phyloP scores from a whole-genome alignment of 805 yeast species.

The Suhomyces pyralidae region DNA sequence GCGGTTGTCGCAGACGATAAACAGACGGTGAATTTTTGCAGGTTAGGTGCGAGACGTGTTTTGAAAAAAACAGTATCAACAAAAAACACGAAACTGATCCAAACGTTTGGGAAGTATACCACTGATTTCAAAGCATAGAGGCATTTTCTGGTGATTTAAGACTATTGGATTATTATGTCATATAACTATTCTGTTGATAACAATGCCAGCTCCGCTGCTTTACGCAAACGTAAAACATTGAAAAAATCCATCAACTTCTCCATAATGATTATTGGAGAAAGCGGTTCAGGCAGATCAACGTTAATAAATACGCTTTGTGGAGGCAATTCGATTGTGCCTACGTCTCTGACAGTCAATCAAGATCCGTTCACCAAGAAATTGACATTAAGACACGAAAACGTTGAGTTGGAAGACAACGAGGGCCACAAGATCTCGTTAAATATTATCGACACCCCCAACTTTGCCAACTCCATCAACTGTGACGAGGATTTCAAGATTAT shows the following conservation, averaged over 20 bases:
- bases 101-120: neutral
- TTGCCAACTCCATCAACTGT: slow-evolving; percentile 73
- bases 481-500: slow-evolving; percentile 62
- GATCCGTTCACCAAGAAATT: slow-evolving; percentile 49
- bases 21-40: neutral
- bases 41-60: slow-evolving; percentile 5
- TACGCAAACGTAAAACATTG: slow-evolving; percentile 68
- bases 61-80: slow-evolving; percentile 5
- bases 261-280: slow-evolving; percentile 80
- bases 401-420: slow-evolving; percentile 82
- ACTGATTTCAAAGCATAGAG: neutral
- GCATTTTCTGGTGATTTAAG: neutral
- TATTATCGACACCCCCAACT: slow-evolving; percentile 80
- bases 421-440: slow-evolving; percentile 77
- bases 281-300: slow-evolving; percentile 89
- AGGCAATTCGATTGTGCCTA: slow-evolving; percentile 71
- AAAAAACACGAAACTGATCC: slow-evolving; percentile 1
- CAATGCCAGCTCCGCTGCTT: slow-evolving; percentile 38
- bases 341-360: slow-evolving; percentile 59
- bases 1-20: neutral
- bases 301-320: slow-evolving; percentile 89
- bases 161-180: slow-evolving; percentile 6
- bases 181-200: slow-evolving; percentile 14
- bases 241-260: slow-evolving; percentile 85
- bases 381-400: slow-evolving; percentile 71